Conservation (phyloP, 805 yeast species). For the Monosporozyma unispora region DNA sequence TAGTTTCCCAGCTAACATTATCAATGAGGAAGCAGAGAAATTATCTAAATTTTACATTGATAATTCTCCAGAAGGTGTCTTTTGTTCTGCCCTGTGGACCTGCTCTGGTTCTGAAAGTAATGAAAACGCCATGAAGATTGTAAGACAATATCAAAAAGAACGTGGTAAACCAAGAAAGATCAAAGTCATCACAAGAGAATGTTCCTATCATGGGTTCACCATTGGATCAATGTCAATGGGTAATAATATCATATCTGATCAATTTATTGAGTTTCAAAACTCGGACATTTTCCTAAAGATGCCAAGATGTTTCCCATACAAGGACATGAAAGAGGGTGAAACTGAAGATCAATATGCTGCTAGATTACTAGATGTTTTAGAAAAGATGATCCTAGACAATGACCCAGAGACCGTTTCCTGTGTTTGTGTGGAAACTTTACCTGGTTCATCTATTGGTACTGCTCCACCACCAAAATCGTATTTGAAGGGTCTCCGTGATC, state of each 20-base stretch:
- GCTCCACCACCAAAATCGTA: conserved; percentile 39
- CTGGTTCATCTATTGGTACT: conserved; percentile 41
- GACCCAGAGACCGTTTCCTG: conserved; percentile 39
- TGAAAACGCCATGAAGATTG: conserved; percentile 56
- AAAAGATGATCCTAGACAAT: conserved; percentile 33
- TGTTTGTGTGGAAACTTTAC: conserved; percentile 38
- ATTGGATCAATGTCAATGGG: conserved; percentile 35
- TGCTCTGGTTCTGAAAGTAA: conserved; percentile 64
- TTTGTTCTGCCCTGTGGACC: conserved; percentile 37
- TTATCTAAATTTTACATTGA: conserved; percentile 36
- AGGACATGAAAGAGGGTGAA: conserved; percentile 28
- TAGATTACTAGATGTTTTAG: conserved; percentile 34
- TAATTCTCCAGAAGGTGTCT: conserved; percentile 33
- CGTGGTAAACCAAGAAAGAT: conserved; percentile 34
- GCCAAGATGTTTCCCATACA: conserved; percentile 31
- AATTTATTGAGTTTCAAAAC: conserved; percentile 6
- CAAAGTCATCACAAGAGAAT: conserved; percentile 36
- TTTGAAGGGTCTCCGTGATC: conserved; percentile 36
- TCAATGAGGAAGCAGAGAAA: conserved; percentile 36
- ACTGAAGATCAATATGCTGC: conserved; percentile 34
- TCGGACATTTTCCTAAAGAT: conserved; percentile 20
- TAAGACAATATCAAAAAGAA: conserved; percentile 39
- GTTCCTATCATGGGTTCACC: conserved; percentile 43
- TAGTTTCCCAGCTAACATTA: conserved; percentile 29
- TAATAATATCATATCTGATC: conserved; percentile 11